Evolutionary conservation across 306 rosid genomes (phyloP).

Genomic region (Vigna angularis): DNA sequence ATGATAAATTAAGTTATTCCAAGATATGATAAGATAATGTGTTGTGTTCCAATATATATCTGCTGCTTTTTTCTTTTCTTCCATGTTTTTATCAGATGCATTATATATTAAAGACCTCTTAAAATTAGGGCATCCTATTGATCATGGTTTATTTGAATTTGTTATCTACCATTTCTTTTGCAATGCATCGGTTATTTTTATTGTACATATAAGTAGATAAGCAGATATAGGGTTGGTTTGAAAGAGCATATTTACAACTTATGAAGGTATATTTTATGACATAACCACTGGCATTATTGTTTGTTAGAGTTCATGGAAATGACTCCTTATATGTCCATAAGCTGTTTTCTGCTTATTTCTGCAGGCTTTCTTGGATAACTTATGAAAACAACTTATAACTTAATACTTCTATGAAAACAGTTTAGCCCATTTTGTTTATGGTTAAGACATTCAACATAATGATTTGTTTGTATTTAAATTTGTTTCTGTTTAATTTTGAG

Average conservation of each 20-base stretch:
- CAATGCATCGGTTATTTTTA: background rate
- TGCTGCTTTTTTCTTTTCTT: slow-evolving; percentile 3
- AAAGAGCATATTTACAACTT: background rate
- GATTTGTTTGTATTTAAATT: slow-evolving; percentile 27
- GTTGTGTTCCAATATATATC: background rate
- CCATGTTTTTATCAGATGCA: background rate
- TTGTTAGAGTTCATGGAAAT: background rate
- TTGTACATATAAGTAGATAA: slow-evolving; percentile 6
- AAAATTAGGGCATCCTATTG: slow-evolving; percentile 3
- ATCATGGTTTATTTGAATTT: slow-evolving; percentile 29
- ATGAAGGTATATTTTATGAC: too few relatives aligned
- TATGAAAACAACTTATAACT: background rate
- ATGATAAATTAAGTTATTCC: background rate
- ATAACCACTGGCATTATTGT: background rate
- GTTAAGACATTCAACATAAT: slow-evolving; percentile 25
- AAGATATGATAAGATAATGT: background rate
- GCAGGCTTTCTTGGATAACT: background rate
- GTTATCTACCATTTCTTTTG: slow-evolving; percentile 27
- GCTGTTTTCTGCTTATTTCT: background rate
- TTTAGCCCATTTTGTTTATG: slow-evolving; percentile 12
- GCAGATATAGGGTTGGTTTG: slow-evolving; percentile 3
- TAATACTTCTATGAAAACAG: background rate
- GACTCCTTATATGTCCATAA: background rate
- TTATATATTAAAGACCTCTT: slow-evolving; percentile 16
- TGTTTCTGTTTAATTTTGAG: background rate